Evolutionary conservation across 1,284 basidiomycete genomes (phyloP).

Genomic region (Cutaneotrichosporon arboriforme): DNA sequence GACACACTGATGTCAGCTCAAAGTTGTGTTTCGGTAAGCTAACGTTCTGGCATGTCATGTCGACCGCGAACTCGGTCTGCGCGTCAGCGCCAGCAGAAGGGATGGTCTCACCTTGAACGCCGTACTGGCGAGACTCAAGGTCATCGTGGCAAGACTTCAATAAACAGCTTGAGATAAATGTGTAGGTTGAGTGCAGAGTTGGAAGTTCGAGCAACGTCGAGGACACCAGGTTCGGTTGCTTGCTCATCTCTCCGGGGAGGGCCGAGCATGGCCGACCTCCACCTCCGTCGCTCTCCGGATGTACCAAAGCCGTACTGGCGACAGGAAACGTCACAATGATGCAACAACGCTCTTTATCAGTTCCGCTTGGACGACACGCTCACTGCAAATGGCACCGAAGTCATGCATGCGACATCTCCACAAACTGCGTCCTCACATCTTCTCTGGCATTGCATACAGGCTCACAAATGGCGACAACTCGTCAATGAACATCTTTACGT

Average conservation of each 20-base stretch:
- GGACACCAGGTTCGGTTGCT: background rate
- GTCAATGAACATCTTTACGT: background rate
- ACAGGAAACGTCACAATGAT: background rate
- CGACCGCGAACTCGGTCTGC: slow-evolving; percentile 49
- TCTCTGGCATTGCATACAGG: background rate
- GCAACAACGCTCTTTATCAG: background rate
- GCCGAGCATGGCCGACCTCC: background rate
- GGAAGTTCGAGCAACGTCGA: background rate
- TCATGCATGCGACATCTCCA: background rate
- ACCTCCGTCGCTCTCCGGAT: background rate
- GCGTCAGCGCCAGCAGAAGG: background rate
- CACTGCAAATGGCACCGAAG: background rate
- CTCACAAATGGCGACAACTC: background rate
- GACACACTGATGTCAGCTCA: slow-evolving; percentile 37
- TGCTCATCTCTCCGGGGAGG: slow-evolving; percentile 1
- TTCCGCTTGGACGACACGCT: background rate
- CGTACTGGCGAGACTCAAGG: slow-evolving; percentile 32
- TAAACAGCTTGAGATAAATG: background rate
- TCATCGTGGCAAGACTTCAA: background rate
- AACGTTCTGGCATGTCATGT: slow-evolving; percentile 48
- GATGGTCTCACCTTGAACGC: slow-evolving; percentile 29
- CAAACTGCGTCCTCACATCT: background rate
- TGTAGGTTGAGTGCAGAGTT: background rate
- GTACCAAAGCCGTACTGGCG: background rate
- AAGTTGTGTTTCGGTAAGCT: slow-evolving; percentile 4